Evolutionary conservation across 352 stramenopile genomes (phyloP).

Genomic region (Pythium chondricola): DNA sequence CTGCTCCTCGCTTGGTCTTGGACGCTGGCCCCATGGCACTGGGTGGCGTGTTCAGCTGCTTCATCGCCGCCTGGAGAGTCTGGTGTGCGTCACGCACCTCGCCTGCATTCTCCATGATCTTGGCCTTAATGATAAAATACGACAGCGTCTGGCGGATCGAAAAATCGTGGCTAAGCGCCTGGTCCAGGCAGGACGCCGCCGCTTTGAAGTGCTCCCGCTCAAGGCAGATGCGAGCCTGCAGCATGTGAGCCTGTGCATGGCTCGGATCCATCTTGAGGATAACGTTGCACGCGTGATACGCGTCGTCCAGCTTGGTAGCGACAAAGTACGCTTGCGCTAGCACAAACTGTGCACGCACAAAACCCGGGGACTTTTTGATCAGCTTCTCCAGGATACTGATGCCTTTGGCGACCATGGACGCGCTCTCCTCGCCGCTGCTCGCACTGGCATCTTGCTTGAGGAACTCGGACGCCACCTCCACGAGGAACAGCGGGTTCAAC

Average conservation of each 20-base stretch:
- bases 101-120: constrained; percentile 67
- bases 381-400: constrained; percentile 82
- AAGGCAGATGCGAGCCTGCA: constrained; percentile 77
- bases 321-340: constrained; percentile 80
- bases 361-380: constrained; percentile 72
- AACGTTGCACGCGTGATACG: constrained; percentile 68
- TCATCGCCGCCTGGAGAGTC: constrained; percentile 78
- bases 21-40: background rate
- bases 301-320: constrained; percentile 61
- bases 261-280: constrained; percentile 75
- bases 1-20: constrained; percentile 9
- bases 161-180: constrained; percentile 89
- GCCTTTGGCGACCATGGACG: constrained; percentile 33
- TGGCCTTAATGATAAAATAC: constrained; percentile 88
- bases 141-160: constrained; percentile 70
- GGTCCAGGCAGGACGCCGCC: constrained; percentile 72
- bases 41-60: constrained; percentile 28
- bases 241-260: constrained; percentile 72
- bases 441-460: constrained; percentile 33
- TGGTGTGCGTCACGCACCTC: constrained; percentile 75
- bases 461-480: constrained; percentile 84
- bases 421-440: constrained; percentile 2
- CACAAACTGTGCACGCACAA: constrained; percentile 79
- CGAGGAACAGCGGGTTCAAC: constrained; percentile 86
- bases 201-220: constrained; percentile 70